phyloP scores from a whole-genome alignment of 495 filamentous ascomycete genomes.

The Talaromyces ruber region DNA sequence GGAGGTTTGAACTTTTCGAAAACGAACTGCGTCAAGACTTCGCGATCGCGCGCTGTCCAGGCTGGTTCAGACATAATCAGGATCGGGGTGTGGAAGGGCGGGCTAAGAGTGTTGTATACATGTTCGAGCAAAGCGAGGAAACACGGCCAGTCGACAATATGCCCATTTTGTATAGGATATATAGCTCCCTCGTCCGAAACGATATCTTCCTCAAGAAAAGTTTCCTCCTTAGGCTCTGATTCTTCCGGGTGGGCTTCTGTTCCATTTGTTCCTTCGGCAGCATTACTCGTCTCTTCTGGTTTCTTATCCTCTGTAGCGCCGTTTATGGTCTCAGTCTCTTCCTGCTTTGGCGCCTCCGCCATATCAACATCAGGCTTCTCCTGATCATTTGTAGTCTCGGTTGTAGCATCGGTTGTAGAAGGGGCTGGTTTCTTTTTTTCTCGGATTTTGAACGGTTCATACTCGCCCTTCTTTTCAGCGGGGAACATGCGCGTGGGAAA shows the following conservation, averaged over 20 bases:
- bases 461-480: conserved; percentile 69
- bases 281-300: background rate
- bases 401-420: conserved; percentile 9
- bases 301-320: conserved; percentile 4
- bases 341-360: conserved; percentile 17
- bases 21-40: conserved; percentile 78
- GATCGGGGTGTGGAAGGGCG: conserved; percentile 89
- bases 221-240: conserved; percentile 30
- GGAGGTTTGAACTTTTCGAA: conserved; percentile 97
- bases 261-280: background rate
- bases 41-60: conserved; percentile 78
- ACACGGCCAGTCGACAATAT: conserved; percentile 78
- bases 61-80: conserved; percentile 77
- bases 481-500: conserved; percentile 92
- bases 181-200: conserved; percentile 83
- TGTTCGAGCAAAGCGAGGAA: conserved; percentile 87
- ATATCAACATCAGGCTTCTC: conserved; percentile 40
- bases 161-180: conserved; percentile 77
- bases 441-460: conserved; percentile 72
- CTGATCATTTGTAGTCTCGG: conserved; percentile 29
- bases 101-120: conserved; percentile 77
- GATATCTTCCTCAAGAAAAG: conserved; percentile 76
- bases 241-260: conserved; percentile 9
- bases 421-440: conserved; percentile 53
- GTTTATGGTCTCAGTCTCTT: conserved; percentile 11